Conservation (phyloP, 169 alveolate genomes). For the Cyclospora cayetanensis region DNA sequence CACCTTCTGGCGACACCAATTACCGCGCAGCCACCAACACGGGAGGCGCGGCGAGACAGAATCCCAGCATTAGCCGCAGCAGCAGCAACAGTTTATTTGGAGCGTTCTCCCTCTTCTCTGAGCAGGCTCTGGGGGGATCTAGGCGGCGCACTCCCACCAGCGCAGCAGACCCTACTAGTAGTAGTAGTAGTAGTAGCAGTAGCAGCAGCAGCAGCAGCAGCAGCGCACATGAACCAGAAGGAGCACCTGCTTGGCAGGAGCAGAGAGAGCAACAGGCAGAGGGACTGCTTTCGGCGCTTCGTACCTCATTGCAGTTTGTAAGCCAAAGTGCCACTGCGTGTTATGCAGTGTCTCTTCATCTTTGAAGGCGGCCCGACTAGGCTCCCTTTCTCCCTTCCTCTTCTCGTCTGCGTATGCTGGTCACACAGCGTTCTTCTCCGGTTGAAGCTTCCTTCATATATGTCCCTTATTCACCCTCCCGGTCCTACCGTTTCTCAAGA, state of each 20-base stretch:
- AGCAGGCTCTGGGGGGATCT: background rate
- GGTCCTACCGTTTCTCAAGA: background rate
- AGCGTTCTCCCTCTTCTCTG: background rate
- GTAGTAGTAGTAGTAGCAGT: too few species aligned
- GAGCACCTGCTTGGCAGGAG: background rate
- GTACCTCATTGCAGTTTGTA: background rate
- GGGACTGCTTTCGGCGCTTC: background rate
- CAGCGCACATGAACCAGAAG: background rate
- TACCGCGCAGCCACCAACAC: background rate
- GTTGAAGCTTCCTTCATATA: background rate
- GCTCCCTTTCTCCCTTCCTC: too few species aligned
- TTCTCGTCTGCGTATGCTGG: background rate
- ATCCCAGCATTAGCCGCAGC: background rate
- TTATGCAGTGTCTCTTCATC: too few species aligned
- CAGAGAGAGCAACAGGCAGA: background rate
- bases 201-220: slow-evolving; percentile 14
- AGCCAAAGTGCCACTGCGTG: too few species aligned
- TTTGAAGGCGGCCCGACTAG: too few species aligned
- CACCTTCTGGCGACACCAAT: background rate
- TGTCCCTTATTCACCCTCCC: background rate
- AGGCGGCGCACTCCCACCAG: background rate
- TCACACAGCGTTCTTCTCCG: too few species aligned
- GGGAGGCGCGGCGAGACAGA: background rate
- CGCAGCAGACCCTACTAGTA: too few species aligned
- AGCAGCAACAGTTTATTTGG: background rate